Evolutionary conservation across 2,329 filamentous ascomycete genomes (phyloP).

Genomic region (Samsoniella hepiali): DNA sequence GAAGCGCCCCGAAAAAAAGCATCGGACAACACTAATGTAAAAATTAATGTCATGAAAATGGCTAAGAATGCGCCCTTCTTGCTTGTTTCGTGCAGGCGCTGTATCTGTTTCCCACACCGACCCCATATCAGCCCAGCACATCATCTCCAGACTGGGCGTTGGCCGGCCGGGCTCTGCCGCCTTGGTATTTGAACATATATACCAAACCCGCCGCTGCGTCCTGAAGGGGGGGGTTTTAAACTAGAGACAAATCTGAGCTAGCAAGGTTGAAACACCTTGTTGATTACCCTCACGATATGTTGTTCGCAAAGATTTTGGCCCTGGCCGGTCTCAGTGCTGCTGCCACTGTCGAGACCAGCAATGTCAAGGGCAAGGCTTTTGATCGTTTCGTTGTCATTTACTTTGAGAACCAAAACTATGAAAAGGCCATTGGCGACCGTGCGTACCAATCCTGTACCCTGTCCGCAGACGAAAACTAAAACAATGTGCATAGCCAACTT

Average conservation of each 20-base stretch:
- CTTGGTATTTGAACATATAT: not conserved
- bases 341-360: constrained; percentile 16
- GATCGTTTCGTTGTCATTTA: constrained; percentile 71
- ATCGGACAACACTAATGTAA: not conserved
- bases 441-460: constrained; percentile 26
- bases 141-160: not conserved
- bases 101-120: not conserved
- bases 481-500: constrained; percentile 24
- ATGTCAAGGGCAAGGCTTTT: constrained; percentile 45
- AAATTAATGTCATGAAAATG: not conserved
- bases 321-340: constrained; percentile 8
- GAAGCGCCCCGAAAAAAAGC: not conserved
- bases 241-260: not conserved
- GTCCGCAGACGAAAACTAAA: not conserved
- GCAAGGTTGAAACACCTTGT: not conserved
- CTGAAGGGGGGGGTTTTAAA: not conserved
- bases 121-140: not conserved
- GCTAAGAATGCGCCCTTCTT: not conserved
- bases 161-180: not conserved
- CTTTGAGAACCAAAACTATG: constrained; percentile 73
- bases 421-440: constrained; percentile 62
- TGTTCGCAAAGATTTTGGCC: constrained; percentile 7
- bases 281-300: not conserved
- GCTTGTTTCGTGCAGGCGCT: not conserved
- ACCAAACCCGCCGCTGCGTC: not conserved